Evolutionary conservation across 305 asterid genomes (phyloP), one percentile per base, ranked within the genome.

Genomic region (Fraxinus angustifolia): DNA sequence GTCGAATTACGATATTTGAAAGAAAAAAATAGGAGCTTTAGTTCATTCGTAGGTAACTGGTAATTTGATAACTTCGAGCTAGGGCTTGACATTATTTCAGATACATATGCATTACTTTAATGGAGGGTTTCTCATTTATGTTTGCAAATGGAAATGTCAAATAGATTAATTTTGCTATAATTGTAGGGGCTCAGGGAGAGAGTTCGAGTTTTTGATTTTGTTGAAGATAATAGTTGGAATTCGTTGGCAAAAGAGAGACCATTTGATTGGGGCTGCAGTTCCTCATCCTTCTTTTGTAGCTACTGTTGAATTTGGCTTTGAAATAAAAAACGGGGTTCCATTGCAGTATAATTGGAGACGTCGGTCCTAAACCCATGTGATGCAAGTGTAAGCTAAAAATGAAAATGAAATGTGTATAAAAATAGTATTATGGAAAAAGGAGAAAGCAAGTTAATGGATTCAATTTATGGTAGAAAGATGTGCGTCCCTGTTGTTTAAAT

Each of bases 11-110:
- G 34, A 26, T 68, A 14, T 65, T 68, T 21, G 74, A 21, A 21
- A 62, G 72, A 62, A 23, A 62, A 58, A 40, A 40, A 40, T 40
- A 40, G 48, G 45, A 23, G n/a, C 45, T 38, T 38, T 11, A 67
- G 36, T 12, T 23, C 36, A 10, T 67, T 68, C 34, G 5, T 12
- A 4, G 74, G 74, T 12, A 68, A 68, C 38, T 68, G 38, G 8
- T 68, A 30, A 30, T 62, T 34, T 72, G 58, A 53, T 80, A 8
- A 53, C 28, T 53, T 72, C 10, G 78, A 80, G 80, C 82, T 62
- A 78, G 77, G 88, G 67, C 78, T 48, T 38, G 78, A 19, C 14
- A 53, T 70, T 48, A 48, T 78, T 21, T 45, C 23, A 45, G 75
- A 78, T 67, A 11, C 23, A 28, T 8, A 30, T 19, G 80, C 58